Base-by-base conservation (phyloP, 371 early-diverging fungal species). In the Syncephalastrum monosporum region DNA sequence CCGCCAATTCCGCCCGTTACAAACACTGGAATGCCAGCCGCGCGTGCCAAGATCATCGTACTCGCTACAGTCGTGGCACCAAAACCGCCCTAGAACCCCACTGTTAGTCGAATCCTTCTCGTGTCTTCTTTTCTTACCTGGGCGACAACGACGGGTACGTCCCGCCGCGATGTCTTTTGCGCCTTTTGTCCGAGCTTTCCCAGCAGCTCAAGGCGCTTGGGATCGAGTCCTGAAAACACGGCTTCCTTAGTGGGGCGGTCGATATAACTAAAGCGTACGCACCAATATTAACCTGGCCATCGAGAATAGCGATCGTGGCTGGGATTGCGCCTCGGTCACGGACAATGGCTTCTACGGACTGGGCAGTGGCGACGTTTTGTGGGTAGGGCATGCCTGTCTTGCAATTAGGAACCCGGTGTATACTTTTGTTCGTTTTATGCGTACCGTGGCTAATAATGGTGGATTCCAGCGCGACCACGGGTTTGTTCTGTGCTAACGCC, bases 1-100 rank as follows among this genome's bases (percentile, higher is more conserved):
- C 98, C 98, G 41, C 98, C 98, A 51, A 97, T 96, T 8, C 97
- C 98, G 16, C 98, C 98, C 2, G 98, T 97, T 15, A 92, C 96
- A 82, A 97, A 96, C 0, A 97, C 74, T 21, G 77, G 67, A 51
- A 97, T 95, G 7, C 94, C 95, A 4, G 89, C 91, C 43, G 74
- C 72, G 61, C 91, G 82, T 3, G 98, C 97, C 4, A 89, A 75
- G 13, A 89, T 57, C 90, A 96, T 91, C 0, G 97, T 97, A 5
- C 86, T 86, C 0, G 94, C 84, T 8, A 97, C 97, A 0, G 98
- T 97, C 0, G 97, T 96, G 1, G 94, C 91, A 0, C 96, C 96
- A 0, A 80, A 72, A 57, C 73, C 61, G 16, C 77, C 69, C 85
- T 86, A 55, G 13, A 19, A 27, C 43, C 24, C 17, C 17, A 17